A percentile compares a stretch with the other conserved stretches of the same genome.
phyloP scores from a whole-genome alignment of 352 stramenopile species.

The Phytophthora agathidicida region DNA sequence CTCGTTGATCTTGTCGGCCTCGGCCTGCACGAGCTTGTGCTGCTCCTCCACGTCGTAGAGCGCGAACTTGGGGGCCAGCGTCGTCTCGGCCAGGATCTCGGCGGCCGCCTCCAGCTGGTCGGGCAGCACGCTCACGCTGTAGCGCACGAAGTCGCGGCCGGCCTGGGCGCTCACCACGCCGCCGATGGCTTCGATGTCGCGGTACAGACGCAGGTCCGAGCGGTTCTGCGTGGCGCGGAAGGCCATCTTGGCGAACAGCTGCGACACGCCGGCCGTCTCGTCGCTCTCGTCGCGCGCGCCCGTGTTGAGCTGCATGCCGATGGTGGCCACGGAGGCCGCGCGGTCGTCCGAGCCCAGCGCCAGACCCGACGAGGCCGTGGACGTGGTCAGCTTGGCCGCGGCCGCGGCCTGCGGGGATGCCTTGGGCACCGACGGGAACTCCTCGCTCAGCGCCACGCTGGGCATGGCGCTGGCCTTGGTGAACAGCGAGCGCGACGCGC shows the following conservation, averaged over 20 bases:
- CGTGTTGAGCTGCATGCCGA: slow-evolving; percentile 69
- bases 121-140: slow-evolving; percentile 78
- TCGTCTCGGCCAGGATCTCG: slow-evolving; percentile 82
- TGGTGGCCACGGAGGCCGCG: slow-evolving; percentile 53
- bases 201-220: slow-evolving; percentile 84
- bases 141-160: slow-evolving; percentile 79
- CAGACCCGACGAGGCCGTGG: slow-evolving; percentile 53
- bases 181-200: slow-evolving; percentile 83
- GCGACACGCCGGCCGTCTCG: slow-evolving; percentile 72
- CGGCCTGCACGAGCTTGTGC: slow-evolving; percentile 69
- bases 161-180: slow-evolving; percentile 64
- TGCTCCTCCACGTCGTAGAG: slow-evolving; percentile 80
- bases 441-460: slow-evolving; percentile 62
- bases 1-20: slow-evolving; percentile 48
- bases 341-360: slow-evolving; percentile 67
- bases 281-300: slow-evolving; percentile 72
- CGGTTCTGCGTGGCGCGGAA: slow-evolving; percentile 77
- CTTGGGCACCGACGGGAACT: slow-evolving; percentile 62
- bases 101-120: slow-evolving; percentile 69
- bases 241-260: slow-evolving; percentile 85
- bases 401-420: slow-evolving; percentile 32
- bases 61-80: slow-evolving; percentile 74
- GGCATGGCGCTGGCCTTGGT: slow-evolving; percentile 61
- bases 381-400: slow-evolving; percentile 44
- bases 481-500: slow-evolving; percentile 67